These are phyloP conservation scores for Pisolithus thermaeus DNA, from an alignment of 1,284 basidiomycete genomes.

Conservation along the genomic window DNA sequence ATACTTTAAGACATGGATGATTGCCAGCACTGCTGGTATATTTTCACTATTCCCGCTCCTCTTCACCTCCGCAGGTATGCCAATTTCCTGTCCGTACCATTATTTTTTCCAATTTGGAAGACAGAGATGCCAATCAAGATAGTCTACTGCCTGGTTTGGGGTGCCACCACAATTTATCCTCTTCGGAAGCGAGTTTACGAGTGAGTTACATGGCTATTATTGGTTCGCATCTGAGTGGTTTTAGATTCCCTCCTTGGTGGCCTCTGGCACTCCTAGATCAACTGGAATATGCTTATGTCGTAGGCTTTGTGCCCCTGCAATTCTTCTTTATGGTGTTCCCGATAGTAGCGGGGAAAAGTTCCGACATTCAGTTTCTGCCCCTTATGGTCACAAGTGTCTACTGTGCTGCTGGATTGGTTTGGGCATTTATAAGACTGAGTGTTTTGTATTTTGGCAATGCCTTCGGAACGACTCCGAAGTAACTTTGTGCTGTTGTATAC, in stretches of 20 bases:
- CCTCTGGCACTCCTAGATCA: constrained; percentile 63
- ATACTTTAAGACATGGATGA: constrained; percentile 78
- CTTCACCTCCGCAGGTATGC: constrained; percentile 74
- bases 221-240: neutral
- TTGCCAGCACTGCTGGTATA: constrained; percentile 79
- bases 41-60: constrained; percentile 87
- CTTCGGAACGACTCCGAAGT: constrained; percentile 27
- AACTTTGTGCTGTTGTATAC: constrained; percentile 23
- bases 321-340: constrained; percentile 60
- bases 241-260: constrained; percentile 73
- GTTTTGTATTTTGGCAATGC: constrained; percentile 36
- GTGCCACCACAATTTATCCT: constrained; percentile 54
- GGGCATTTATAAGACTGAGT: constrained; percentile 61
- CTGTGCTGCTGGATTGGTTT: constrained; percentile 81
- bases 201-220: constrained; percentile 39
- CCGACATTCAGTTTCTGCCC: constrained; percentile 72
- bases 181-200: constrained; percentile 76
- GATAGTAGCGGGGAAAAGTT: constrained; percentile 23
- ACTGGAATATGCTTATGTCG: constrained; percentile 72
- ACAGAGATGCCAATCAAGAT: constrained; percentile 82
- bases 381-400: constrained; percentile 92
- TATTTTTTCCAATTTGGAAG: constrained; percentile 4
- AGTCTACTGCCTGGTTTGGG: constrained; percentile 75
- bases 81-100: neutral
- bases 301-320: constrained; percentile 70